phyloP scores from a whole-genome alignment of 805 yeast species.

The Nakazawaea wickerhamii region DNA sequence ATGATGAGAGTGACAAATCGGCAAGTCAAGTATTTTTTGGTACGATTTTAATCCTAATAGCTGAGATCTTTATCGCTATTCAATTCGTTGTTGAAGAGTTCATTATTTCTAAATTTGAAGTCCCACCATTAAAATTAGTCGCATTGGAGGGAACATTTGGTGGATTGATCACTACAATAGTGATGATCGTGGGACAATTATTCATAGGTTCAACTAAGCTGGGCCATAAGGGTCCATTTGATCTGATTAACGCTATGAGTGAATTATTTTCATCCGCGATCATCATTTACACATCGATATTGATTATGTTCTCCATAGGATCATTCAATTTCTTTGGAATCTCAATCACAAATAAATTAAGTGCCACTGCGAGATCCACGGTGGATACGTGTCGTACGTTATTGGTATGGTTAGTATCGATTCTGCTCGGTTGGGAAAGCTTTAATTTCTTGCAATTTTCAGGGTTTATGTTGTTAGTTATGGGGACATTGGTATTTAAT shows the following conservation, averaged over 20 bases:
- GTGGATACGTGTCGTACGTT: conserved; percentile 74
- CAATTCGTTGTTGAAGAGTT: conserved; percentile 80
- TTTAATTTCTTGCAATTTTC: conserved; percentile 55
- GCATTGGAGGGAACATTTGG: conserved; percentile 76
- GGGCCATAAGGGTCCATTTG: conserved; percentile 44
- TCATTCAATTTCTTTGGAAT: conserved; percentile 70
- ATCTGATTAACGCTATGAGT: conserved; percentile 42
- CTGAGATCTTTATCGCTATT: conserved; percentile 63
- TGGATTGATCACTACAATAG: conserved; percentile 34
- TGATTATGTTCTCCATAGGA: conserved; percentile 69
- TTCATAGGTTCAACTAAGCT: conserved; percentile 31
- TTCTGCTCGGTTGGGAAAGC: conserved; percentile 69
- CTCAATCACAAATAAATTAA: conserved; percentile 54
- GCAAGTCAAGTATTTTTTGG: conserved; percentile 41
- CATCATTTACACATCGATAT: conserved; percentile 48
- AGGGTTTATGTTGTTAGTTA: conserved; percentile 60
- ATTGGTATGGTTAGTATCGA: conserved; percentile 69
- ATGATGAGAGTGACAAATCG: conserved; percentile 10
- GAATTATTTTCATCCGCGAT: conserved; percentile 39
- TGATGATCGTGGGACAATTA: conserved; percentile 40
- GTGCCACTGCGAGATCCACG: conserved; percentile 77
- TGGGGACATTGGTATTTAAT: conserved; percentile 71
- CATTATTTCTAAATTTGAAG: conserved; percentile 44
- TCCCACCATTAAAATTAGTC: conserved; percentile 61
- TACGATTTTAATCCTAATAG: conserved; percentile 50